A percentile compares a stretch with the other conserved stretches of the same genome.
Conservation (phyloP, 73 alveolate species). For the Paramecium biaurelia region DNA sequence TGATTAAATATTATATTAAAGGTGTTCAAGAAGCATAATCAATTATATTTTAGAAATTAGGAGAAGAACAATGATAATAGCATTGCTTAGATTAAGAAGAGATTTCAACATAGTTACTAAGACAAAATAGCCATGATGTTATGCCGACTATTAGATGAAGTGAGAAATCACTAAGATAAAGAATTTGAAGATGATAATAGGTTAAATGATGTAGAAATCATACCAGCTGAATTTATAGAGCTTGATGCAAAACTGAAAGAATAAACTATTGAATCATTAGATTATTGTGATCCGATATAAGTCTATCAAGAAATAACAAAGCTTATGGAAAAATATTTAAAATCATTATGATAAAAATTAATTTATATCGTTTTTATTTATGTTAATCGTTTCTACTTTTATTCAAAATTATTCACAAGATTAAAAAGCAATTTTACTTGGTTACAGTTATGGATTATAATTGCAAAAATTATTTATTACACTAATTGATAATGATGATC, state of each 20-base stretch:
- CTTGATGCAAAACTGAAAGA: neutral
- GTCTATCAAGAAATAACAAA: neutral
- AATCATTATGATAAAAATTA: no score
- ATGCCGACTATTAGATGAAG: neutral
- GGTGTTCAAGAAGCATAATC: neutral
- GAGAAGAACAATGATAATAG: neutral
- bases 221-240: neutral
- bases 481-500: no score
- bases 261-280: neutral
- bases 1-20: neutral
- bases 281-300: neutral
- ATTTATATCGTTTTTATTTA: no score
- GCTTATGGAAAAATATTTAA: neutral
- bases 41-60: neutral
- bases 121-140: neutral
- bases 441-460: no score
- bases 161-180: neutral
- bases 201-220: neutral
- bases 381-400: no score
- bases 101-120: neutral
- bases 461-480: no score
- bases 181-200: neutral
- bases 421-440: no score
- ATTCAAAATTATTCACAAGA: no score
- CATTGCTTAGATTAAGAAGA: neutral